These are phyloP conservation scores for Phytophthora podocarpi DNA, from an alignment of 352 stramenopile species.

Conservation along the genomic window DNA sequence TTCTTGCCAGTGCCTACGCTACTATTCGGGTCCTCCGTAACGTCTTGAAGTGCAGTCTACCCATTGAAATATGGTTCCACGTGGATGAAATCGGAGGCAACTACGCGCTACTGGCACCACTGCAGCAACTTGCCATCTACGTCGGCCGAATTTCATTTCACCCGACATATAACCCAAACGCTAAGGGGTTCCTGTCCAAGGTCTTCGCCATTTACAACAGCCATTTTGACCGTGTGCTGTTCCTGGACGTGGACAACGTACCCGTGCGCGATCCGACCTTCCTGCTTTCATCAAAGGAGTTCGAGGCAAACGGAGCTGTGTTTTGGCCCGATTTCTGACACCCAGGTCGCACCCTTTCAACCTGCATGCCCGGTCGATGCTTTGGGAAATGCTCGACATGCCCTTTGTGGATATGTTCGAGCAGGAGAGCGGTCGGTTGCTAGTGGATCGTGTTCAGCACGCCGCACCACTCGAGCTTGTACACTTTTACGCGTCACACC, in stretches of 20 bases:
- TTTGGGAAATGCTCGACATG: slow-evolving; percentile 64
- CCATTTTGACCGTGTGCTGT: slow-evolving; percentile 62
- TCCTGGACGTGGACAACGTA: slow-evolving; percentile 70
- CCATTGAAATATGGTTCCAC: slow-evolving; percentile 69
- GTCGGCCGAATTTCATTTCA: slow-evolving; percentile 40
- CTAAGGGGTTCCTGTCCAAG: slow-evolving; percentile 47
- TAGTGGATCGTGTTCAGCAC: slow-evolving; percentile 48
- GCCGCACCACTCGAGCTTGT: slow-evolving; percentile 49
- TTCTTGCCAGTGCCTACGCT: slow-evolving; percentile 37
- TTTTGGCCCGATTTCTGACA: slow-evolving; percentile 82
- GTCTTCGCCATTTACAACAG: slow-evolving; percentile 64
- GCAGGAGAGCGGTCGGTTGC: slow-evolving; percentile 68
- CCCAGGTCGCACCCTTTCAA: slow-evolving; percentile 62
- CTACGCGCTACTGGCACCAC: slow-evolving; percentile 6
- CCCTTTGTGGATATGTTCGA: slow-evolving; percentile 74
- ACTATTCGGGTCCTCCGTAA: slow-evolving; percentile 36
- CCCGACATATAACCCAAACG: slow-evolving; percentile 10
- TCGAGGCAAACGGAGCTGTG: slow-evolving; percentile 41
- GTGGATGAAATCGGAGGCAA: slow-evolving; percentile 34
- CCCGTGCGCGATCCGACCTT: slow-evolving; percentile 60
- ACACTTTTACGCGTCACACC: slow-evolving; percentile 56
- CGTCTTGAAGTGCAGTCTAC: slow-evolving; percentile 39
- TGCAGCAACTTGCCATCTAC: slow-evolving; percentile 16
- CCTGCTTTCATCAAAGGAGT: slow-evolving; percentile 56
- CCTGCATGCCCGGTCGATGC: slow-evolving; percentile 42